Percentiles rank a stretch among this genome's conserved stretches.
Conservation (phyloP, 495 filamentous ascomycete genomes). For the Tuber aestivum region DNA sequence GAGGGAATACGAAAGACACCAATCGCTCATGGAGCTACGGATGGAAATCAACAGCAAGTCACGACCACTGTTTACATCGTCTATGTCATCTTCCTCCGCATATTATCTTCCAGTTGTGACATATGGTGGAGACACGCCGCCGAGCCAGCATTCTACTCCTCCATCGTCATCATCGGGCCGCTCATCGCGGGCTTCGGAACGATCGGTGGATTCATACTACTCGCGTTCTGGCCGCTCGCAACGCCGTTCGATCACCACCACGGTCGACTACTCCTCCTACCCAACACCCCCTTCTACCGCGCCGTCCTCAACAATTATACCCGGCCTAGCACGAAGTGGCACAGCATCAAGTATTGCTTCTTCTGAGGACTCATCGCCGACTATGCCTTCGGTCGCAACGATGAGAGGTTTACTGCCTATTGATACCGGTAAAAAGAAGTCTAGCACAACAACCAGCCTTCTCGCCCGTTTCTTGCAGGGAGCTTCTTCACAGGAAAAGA, state of each 20-base stretch:
- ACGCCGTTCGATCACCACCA: conserved; percentile 28
- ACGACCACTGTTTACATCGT: conserved; percentile 27
- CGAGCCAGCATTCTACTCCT: conserved; percentile 30
- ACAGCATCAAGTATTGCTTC: conserved; percentile 35
- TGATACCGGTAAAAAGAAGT: conserved; percentile 36
- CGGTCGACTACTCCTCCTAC: conserved; percentile 31
- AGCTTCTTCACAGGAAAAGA: conserved; percentile 22
- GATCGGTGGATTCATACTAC: conserved; percentile 30
- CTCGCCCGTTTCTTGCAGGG: conserved; percentile 36
- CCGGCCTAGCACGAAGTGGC: conserved; percentile 33
- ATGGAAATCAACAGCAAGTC: conserved; percentile 29
- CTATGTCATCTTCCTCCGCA: conserved; percentile 34
- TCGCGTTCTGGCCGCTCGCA: conserved; percentile 16
- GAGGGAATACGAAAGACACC: conserved; percentile 34
- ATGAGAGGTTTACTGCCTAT: conserved; percentile 31
- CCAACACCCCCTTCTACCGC: conserved; percentile 36
- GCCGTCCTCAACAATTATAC: conserved; percentile 34
- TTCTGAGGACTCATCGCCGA: conserved; percentile 37
- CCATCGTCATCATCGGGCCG: conserved; percentile 29
- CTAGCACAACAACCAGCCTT: conserved; percentile 30
- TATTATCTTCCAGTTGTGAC: conserved; percentile 31
- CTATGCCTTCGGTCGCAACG: conserved; percentile 28
- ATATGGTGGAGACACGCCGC: conserved; percentile 26
- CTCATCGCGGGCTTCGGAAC: conserved; percentile 38
- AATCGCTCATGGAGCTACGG: conserved; percentile 27